Base-by-base conservation (phyloP, 345 rosid species). In the Anacardium occidentale region DNA sequence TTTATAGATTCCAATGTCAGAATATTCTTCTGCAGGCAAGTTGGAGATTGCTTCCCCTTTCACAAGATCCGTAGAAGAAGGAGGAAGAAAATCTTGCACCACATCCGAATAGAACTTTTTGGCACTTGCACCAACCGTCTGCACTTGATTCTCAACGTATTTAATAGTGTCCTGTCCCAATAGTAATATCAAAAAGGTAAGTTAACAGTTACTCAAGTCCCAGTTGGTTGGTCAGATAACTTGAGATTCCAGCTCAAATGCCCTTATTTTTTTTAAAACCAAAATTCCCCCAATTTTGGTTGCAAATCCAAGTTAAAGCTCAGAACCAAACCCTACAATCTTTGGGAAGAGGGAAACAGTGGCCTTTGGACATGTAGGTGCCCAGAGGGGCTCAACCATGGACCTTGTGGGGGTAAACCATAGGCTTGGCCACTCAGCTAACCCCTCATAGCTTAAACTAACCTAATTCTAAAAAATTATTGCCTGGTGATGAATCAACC, bases 61-160 rank as follows among this genome's bases (percentile, higher is more conserved):
- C 37, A 73, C 70, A 62, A 83, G 71, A 77, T 70, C 92, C 56
- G 25, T 42, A 48, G 88, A 29, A 29, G 32, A 80, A 26, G 88
- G 88, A 5, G 87, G 88, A 73, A 76, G 66, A 68, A 88, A 57
- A 76, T 92, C 98, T 76, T 86, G 82, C 86, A 89, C 74, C 75
- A 90, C 89, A 78, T 85, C 94, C 0, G 93, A 82, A 76, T 81
- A 93, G 81, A 93, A 90, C 54, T 83, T 91, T 75, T 88, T 88
- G 42, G 89, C 87, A 76, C 85, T 83, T 52, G 87, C 84, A 63
- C 98, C 97, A 42, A 91, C 93, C 18, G 94, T 89, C 74, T 89
- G 93, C 76, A 85, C 90, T 78, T 87, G 97, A 66, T 80, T 83
- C 85, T 89, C 98, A 20, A 93, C 89, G 70, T 83, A 93, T 76